Evolutionary conservation across 1,139 yeast genomes (phyloP).

Genomic region (Yamadazyma sp.): DNA sequence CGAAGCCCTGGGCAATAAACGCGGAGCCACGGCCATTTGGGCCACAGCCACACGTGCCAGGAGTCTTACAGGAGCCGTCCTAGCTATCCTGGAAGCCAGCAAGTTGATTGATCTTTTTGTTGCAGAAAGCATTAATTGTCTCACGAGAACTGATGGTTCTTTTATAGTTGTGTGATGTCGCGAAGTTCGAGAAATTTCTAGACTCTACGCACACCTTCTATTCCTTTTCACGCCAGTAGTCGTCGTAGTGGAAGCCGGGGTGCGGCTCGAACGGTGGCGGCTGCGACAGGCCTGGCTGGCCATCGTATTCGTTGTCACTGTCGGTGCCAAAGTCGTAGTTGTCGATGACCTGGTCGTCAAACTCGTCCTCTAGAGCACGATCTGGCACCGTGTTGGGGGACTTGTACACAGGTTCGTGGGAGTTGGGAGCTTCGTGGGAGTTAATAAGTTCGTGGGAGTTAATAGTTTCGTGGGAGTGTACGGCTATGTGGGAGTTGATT

Average conservation of each 20-base stretch:
- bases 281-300: not conserved
- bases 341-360: slow-evolving; percentile 8
- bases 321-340: slow-evolving; percentile 6
- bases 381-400: no score
- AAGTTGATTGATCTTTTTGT: not conserved
- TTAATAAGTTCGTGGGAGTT: no score
- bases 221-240: slow-evolving; percentile 37
- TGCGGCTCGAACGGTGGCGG: slow-evolving; percentile 38
- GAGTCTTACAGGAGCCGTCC: not conserved
- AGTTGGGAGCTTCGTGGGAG: no score
- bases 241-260: slow-evolving; percentile 32
- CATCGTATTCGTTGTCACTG: no score
- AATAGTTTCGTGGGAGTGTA: no score
- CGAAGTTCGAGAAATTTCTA: slow-evolving; percentile 18
- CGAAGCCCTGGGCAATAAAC: not conserved
- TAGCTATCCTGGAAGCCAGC: not conserved
- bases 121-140: slow-evolving; percentile 1
- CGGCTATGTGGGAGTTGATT: no score
- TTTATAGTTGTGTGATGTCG: slow-evolving; percentile 2
- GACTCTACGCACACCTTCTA: no score
- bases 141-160: not conserved
- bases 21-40: not conserved
- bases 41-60: not conserved
- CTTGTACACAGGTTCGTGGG: no score
- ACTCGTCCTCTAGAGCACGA: not conserved